Percentiles rank a stretch among this genome's conserved stretches.
phyloP scores from a whole-genome alignment of 75 land plant genomes.

The Gnetum montanum region DNA sequence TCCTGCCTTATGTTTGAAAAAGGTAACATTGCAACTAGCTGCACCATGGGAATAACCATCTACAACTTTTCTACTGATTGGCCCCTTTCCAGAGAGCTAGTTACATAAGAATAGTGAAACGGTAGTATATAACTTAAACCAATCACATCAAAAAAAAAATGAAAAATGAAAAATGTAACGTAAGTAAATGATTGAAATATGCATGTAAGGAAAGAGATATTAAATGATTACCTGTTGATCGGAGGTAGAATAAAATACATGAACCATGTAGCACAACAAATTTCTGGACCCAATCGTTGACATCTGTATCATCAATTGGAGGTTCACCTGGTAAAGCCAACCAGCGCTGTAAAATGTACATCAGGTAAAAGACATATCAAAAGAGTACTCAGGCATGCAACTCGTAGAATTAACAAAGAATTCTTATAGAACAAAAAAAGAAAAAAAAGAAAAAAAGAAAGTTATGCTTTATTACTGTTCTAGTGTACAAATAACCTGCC shows the following conservation, averaged over 20 bases:
- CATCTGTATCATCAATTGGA: constrained; percentile 80
- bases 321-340: constrained; percentile 85
- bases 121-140: no score
- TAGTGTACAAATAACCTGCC: constrained; percentile 69
- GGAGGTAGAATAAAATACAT: constrained; percentile 61
- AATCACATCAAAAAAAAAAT: no score
- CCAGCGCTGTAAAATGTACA: constrained; percentile 62
- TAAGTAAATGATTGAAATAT: no score
- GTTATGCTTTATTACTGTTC: constrained; percentile 83
- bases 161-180: no score
- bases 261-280: constrained; percentile 84
- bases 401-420: background rate
- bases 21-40: no score
- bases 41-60: no score
- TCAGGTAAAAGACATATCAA: background rate
- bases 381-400: background rate
- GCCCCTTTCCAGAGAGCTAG: no score
- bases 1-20: no score
- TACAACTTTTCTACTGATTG: no score
- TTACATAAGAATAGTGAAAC: no score
- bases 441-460: background rate
- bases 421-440: constrained; percentile 7
- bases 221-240: constrained; percentile 76
- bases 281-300: constrained; percentile 94
- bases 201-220: no score